Conservation (phyloP, 192 early-diverging fungal species). For the Podila horticola region DNA sequence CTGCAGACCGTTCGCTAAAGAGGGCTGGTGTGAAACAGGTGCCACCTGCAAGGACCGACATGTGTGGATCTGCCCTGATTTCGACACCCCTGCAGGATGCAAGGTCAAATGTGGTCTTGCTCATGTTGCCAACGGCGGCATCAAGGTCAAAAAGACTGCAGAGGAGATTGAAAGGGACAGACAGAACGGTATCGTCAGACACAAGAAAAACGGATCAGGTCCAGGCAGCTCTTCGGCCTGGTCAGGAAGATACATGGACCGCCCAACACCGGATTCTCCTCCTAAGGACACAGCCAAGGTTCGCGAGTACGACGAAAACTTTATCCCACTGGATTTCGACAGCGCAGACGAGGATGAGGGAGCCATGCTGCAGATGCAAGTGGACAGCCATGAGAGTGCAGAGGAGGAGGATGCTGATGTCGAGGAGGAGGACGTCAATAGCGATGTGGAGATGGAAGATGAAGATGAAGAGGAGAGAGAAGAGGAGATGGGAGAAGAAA, state of each 20-base stretch:
- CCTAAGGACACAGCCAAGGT: background rate
- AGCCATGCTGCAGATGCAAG: constrained; percentile 1
- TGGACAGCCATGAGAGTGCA: background rate
- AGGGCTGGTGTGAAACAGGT: constrained; percentile 71
- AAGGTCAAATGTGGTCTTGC: constrained; percentile 67
- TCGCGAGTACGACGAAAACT: constrained; percentile 36
- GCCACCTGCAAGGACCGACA: constrained; percentile 66
- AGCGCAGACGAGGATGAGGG: background rate
- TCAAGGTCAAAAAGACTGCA: constrained; percentile 19
- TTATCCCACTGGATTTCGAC: constrained; percentile 48
- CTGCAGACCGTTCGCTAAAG: constrained; percentile 70
- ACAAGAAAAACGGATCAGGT: background rate
- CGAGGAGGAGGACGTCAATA: background rate
- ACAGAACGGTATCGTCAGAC: constrained; percentile 5
- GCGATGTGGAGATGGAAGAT: constrained; percentile 9
- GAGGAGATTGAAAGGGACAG: constrained; percentile 19
- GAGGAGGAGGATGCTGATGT: constrained; percentile 2
- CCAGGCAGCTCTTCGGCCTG: background rate
- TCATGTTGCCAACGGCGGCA: constrained; percentile 55
- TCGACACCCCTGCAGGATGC: constrained; percentile 70
- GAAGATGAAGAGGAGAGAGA: constrained; percentile 11
- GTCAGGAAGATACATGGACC: constrained; percentile 1
- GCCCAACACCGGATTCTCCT: background rate
- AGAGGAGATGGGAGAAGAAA: constrained; percentile 11
- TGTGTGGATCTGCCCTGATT: constrained; percentile 77